phyloP scores from a whole-genome alignment of 768 basidiomycete genomes.

The Suillus variegatus region DNA sequence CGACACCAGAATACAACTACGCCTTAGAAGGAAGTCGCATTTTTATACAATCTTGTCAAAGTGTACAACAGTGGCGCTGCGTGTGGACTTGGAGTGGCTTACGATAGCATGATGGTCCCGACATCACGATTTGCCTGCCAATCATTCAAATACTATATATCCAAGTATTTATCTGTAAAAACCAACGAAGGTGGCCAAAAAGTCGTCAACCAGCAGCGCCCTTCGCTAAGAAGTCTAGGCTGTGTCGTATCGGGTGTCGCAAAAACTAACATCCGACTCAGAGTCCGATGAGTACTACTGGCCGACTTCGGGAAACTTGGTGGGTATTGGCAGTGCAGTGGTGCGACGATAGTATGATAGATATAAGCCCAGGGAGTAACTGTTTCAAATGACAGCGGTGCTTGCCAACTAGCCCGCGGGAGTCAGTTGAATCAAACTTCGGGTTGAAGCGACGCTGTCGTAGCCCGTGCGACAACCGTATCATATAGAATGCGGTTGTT shows the following conservation, averaged over 20 bases:
- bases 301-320: not conserved
- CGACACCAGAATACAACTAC: not conserved
- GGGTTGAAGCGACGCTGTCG: not conserved
- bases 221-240: not conserved
- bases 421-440: not conserved
- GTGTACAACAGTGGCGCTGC: not conserved
- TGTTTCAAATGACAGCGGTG: not conserved
- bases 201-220: not conserved
- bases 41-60: not conserved
- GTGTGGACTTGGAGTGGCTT: not conserved
- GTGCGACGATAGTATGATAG: not conserved
- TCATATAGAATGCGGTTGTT: slow-evolving; percentile 20
- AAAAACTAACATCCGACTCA: not conserved
- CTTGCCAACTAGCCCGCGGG: too few relatives aligned
- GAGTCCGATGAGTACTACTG: not conserved
- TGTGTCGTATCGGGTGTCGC: not conserved
- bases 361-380: not conserved
- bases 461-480: too few relatives aligned
- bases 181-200: not conserved
- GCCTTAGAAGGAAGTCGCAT: not conserved
- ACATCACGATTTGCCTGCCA: not conserved
- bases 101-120: not conserved
- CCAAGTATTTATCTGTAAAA: not conserved
- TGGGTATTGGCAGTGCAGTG: not conserved
- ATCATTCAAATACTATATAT: not conserved